phyloP scores from a whole-genome alignment of 306 rosid species.

The Fragaria nilgerrensis region DNA sequence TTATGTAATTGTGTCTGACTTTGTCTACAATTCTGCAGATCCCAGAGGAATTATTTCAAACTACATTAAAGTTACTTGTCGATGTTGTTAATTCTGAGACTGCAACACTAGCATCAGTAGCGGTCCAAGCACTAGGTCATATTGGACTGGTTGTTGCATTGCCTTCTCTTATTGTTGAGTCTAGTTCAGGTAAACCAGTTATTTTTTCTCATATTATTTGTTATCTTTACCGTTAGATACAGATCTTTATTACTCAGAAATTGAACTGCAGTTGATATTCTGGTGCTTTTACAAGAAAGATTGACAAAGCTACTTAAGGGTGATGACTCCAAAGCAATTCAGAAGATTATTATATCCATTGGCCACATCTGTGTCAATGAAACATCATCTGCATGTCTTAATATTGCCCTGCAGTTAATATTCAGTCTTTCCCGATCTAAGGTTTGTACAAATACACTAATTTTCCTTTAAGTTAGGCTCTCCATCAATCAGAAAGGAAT shows the following conservation, averaged over 20 bases:
- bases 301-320: conserved; percentile 72
- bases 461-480: background rate
- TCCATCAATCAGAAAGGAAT: background rate
- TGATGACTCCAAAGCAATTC: conserved; percentile 75
- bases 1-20: conserved; percentile 15
- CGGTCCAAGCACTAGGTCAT: conserved; percentile 95
- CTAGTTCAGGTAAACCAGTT: conserved; percentile 53
- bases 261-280: conserved; percentile 75
- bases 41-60: conserved; percentile 54
- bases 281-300: conserved; percentile 53
- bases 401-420: conserved; percentile 64
- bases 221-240: conserved; percentile 10
- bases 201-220: background rate
- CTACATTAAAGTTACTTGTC: conserved; percentile 65
- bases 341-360: conserved; percentile 70
- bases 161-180: conserved; percentile 57
- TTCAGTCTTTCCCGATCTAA: conserved; percentile 77
- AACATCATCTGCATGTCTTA: conserved; percentile 64
- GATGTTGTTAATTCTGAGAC: conserved; percentile 76
- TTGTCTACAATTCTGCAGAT: conserved; percentile 44
- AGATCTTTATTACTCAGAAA: conserved; percentile 24
- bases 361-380: conserved; percentile 87
- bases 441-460: conserved; percentile 43
- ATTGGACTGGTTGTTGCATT: conserved; percentile 72
- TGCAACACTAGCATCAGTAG: conserved; percentile 72